phyloP scores from a whole-genome alignment of 805 yeast species.

The Candida argentea region DNA sequence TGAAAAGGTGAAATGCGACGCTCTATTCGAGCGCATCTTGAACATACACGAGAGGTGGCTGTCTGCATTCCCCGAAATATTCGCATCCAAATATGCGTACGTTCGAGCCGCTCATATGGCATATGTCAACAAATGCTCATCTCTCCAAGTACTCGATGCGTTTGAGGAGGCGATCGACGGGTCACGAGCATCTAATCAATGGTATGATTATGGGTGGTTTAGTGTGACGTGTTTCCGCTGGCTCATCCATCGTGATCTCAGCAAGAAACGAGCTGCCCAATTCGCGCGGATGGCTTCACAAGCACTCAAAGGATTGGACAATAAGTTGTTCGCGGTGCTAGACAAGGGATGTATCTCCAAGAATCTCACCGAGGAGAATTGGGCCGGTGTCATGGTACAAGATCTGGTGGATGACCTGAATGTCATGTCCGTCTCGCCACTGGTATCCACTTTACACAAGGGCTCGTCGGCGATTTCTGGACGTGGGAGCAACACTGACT shows the following conservation, averaged over 20 bases:
- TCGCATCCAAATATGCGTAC: conserved; percentile 25
- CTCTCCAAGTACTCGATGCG: conserved; percentile 30
- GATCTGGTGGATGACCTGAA: not conserved
- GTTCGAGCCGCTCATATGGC: conserved; percentile 19
- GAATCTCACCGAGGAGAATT: conserved; percentile 8
- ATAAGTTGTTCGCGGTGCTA: conserved; percentile 5
- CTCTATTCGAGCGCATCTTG: conserved; percentile 12
- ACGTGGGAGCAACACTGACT: not conserved
- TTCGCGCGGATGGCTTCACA: conserved; percentile 29
- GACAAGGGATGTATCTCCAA: not conserved
- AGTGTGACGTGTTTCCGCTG: conserved; percentile 35
- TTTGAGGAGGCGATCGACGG: conserved; percentile 37
- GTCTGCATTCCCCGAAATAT: conserved; percentile 23
- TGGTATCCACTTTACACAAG: not conserved
- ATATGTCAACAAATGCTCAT: conserved; percentile 9
- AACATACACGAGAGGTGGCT: conserved; percentile 24
- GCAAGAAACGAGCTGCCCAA: conserved; percentile 22
- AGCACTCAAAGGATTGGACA: conserved; percentile 20
- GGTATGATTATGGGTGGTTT: conserved; percentile 30
- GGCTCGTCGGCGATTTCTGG: not conserved
- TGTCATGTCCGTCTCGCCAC: not conserved
- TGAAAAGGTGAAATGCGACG: conserved; percentile 9
- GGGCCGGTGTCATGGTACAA: conserved; percentile 19
- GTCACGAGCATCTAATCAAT: conserved; percentile 18
- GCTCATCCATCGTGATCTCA: conserved; percentile 13